Base-by-base conservation (phyloP, 1,284 basidiomycete species). In the Exobasidium cylindrosporum region DNA sequence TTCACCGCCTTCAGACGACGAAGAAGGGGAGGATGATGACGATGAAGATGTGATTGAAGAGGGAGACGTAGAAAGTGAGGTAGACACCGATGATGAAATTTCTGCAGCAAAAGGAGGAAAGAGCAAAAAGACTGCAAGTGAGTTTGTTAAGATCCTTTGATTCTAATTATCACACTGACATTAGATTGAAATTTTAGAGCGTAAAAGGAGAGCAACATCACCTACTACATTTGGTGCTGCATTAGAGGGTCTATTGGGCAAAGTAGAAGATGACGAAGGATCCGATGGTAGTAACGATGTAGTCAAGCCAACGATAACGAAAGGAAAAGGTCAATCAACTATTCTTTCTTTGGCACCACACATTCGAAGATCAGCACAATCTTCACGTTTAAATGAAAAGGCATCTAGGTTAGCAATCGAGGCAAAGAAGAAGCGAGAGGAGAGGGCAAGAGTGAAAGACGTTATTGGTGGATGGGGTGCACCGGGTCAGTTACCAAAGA, bases 381-480 rank as follows among this genome's bases (percentile, higher is more conserved):
- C 71, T 3, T 66, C 68, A 7, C 63, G 65, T 11, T 65, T 79
- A 24, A 70, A 65, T 17, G 74, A 73, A 21, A 74, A 74, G 53
- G 77, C 77, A 4, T 71, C 72, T 2, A 68, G 77, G 10, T 64
- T 78, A 24, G 73, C 72, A 0, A 61, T 74, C 21, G 72, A 73
- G 50, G 67, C 78, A 49, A 68, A 69, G 23, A 69, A 66, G 43
- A 66, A 68, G 52, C 61, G 73, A 13, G 70, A 77, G 57, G 77
- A 79, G 52, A 63, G 69, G 1, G 72, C 66, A 21, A 73, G 72
- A 54, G 69, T 78, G 29, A 70, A 69, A 56, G 77, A 79, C 43
- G 74, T 79, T 35, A 79, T 79, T 49, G 72, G 70, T 24, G 74
- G 74, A 13, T 79, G 77, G 77, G 73, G 73, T 7, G 67, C 76